Conservation (phyloP, 1,284 basidiomycete genomes). For the Ceratobasidium sp. region DNA sequence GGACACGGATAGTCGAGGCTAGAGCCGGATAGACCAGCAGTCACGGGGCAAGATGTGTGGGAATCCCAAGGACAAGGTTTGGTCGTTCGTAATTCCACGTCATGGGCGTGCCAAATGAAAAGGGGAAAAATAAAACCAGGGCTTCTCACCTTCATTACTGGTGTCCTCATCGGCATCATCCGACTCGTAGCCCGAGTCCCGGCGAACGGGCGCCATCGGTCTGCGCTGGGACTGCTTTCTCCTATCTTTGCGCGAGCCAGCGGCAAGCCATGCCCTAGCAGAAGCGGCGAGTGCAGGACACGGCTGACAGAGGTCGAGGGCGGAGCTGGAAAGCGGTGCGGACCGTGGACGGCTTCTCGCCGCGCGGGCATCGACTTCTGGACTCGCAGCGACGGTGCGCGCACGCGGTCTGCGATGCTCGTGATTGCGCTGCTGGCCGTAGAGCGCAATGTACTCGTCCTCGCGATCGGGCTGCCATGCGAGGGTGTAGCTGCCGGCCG, state of each 20-base stretch:
- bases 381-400: constrained; percentile 7
- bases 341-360: not conserved
- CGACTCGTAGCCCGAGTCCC: constrained; percentile 33
- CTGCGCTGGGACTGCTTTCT: constrained; percentile 21
- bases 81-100: not conserved
- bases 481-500: constrained; percentile 3
- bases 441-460: constrained; percentile 7
- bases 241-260: constrained; percentile 9
- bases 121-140: not conserved
- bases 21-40: not conserved
- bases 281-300: not conserved
- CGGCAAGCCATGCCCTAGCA: not conserved
- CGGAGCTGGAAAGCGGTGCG: constrained; percentile 5
- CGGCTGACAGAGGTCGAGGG: constrained; percentile 22
- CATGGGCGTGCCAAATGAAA: constrained; percentile 3
- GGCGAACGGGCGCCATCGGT: not conserved
- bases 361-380: constrained; percentile 7
- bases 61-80: not conserved
- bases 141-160: constrained; percentile 25
- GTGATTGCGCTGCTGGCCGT: not conserved
- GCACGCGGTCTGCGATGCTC: constrained; percentile 21
- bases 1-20: not conserved
- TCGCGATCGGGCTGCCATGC: constrained; percentile 27
- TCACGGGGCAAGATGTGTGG: not conserved
- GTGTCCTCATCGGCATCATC: constrained; percentile 27